These are phyloP conservation scores for Coemansia biformis DNA, from an alignment of 192 early-diverging fungal species.

Conservation along the genomic window DNA sequence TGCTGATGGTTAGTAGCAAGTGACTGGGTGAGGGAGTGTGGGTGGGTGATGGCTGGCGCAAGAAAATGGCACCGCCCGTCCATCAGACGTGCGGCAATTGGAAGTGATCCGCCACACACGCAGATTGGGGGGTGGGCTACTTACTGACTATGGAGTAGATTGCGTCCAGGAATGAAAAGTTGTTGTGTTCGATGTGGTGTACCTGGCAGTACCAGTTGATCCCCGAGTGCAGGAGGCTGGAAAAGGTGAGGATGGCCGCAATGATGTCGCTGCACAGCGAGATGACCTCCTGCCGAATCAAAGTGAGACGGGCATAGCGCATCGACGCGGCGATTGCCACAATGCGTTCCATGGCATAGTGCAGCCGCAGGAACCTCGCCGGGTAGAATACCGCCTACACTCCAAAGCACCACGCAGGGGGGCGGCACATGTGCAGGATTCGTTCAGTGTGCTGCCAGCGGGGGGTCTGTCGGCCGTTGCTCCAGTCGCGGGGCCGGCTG, in stretches of 20 bases:
- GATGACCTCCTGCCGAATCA: conserved; percentile 32
- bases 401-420: not conserved
- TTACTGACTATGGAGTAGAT: conserved; percentile 50
- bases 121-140: too few relatives aligned
- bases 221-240: conserved; percentile 43
- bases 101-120: too few relatives aligned
- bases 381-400: conserved; percentile 49
- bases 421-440: not conserved
- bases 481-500: too few relatives aligned
- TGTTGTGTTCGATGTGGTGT: conserved; percentile 16
- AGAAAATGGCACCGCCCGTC: too few relatives aligned
- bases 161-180: conserved; percentile 42
- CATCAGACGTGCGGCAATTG: too few relatives aligned
- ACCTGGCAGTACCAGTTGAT: conserved; percentile 43
- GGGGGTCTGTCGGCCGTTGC: too few relatives aligned
- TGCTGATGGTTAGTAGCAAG: conserved; percentile 2
- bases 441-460: too few relatives aligned
- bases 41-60: too few relatives aligned
- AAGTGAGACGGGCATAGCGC: conserved; percentile 19
- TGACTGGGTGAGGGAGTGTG: too few relatives aligned
- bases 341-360: conserved; percentile 22
- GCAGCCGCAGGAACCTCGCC: conserved; percentile 40
- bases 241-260: conserved; percentile 35
- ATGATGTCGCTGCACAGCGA: conserved; percentile 38
- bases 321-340: conserved; percentile 26